Percentiles rank a stretch among this genome's conserved stretches.
phyloP scores from a whole-genome alignment of 495 filamentous ascomycete genomes.

The Podospora pseudocomata region DNA sequence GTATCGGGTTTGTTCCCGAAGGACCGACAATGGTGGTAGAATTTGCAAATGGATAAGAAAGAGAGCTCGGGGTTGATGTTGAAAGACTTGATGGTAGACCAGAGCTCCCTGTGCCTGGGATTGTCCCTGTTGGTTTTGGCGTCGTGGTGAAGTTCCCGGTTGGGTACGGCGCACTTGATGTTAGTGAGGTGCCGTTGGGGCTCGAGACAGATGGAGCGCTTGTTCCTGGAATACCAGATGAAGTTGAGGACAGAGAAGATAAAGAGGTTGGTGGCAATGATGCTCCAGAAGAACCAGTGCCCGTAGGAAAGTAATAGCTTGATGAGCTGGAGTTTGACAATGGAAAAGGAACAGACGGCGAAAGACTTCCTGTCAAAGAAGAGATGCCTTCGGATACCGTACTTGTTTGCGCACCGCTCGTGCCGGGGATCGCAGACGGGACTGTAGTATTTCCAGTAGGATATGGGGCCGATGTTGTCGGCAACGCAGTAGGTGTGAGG shows the following conservation, averaged over 20 bases:
- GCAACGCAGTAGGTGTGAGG: background rate
- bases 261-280: background rate
- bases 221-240: background rate
- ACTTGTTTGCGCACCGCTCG: background rate
- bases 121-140: background rate
- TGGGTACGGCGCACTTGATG: background rate
- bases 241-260: background rate
- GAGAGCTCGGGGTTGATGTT: background rate
- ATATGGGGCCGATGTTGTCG: constrained; percentile 12
- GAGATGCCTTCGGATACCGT: background rate
- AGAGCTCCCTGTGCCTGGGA: background rate
- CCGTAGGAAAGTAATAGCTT: background rate
- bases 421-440: background rate
- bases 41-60: background rate
- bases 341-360: constrained; percentile 15
- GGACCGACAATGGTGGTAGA: background rate
- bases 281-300: background rate
- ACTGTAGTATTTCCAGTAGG: constrained; percentile 14
- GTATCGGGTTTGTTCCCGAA: background rate
- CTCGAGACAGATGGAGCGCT: background rate
- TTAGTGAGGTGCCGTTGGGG: background rate
- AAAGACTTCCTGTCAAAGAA: background rate
- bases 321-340: constrained; percentile 10
- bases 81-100: background rate
- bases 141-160: constrained; percentile 2